Evolutionary conservation across 2,329 filamentous ascomycete genomes (phyloP).

Genomic region (Trichophyton equinum): DNA sequence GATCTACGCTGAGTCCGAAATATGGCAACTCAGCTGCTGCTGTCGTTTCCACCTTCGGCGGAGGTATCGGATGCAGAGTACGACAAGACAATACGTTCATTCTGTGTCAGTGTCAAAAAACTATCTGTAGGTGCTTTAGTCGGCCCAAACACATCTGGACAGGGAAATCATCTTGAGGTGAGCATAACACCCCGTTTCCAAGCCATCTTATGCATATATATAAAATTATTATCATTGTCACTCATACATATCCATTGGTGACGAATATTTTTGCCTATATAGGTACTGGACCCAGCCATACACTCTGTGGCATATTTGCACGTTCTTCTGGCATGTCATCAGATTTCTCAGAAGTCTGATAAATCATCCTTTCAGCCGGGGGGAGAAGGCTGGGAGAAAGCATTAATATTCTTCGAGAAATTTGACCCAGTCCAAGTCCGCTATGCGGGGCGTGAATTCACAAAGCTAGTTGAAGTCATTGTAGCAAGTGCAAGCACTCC

Average conservation of each 20-base stretch:
- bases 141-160: slow-evolving; percentile 21
- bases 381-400: slow-evolving; percentile 38
- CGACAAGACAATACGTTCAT: slow-evolving; percentile 31
- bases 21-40: slow-evolving; percentile 15
- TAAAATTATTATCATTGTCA: not conserved
- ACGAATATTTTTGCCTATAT: not conserved
- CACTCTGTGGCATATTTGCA: slow-evolving; percentile 50
- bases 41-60: slow-evolving; percentile 30
- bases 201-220: not conserved
- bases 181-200: slow-evolving; percentile 10
- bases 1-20: not conserved
- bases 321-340: slow-evolving; percentile 40
- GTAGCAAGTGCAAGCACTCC: slow-evolving; percentile 23
- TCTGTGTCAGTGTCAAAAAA: slow-evolving; percentile 28
- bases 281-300: slow-evolving; percentile 39
- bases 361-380: slow-evolving; percentile 31
- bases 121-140: slow-evolving; percentile 22
- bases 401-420: slow-evolving; percentile 40
- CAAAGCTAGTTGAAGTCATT: slow-evolving; percentile 25
- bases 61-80: slow-evolving; percentile 30
- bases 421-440: slow-evolving; percentile 38
- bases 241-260: not conserved
- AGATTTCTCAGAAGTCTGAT: slow-evolving; percentile 24
- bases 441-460: slow-evolving; percentile 29
- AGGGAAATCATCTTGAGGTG: slow-evolving; percentile 26